These are phyloP conservation scores for Backusella luteola DNA, from an alignment of 192 early-diverging fungal genomes.

Conservation along the genomic window DNA sequence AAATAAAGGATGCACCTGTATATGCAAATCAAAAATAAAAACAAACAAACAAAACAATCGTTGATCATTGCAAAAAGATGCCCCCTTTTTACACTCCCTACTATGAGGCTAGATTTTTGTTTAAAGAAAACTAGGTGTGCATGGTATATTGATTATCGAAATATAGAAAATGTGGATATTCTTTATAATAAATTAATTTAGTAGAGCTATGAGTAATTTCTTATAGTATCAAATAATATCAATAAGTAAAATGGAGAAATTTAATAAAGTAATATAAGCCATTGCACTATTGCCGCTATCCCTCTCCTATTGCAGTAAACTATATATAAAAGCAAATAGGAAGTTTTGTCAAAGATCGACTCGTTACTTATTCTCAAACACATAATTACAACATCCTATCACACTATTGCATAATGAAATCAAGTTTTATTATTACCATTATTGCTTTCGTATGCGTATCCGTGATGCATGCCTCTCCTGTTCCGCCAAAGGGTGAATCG, in stretches of 20 bases:
- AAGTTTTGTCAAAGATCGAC: neutral
- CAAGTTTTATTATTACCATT: neutral
- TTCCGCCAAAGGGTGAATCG: conserved; percentile 2
- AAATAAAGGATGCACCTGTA: neutral
- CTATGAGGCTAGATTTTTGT: neutral
- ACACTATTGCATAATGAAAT: neutral
- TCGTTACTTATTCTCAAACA: neutral
- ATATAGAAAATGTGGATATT: neutral
- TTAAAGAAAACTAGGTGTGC: neutral
- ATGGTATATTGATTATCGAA: neutral
- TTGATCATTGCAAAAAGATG: neutral
- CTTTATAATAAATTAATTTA: neutral
- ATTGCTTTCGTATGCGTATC: neutral
- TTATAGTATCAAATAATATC: neutral
- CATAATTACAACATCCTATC: neutral
- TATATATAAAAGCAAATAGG: neutral
- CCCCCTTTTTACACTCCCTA: neutral
- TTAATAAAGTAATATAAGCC: neutral
- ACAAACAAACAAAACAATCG: neutral
- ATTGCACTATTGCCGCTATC: neutral
- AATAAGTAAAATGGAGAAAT: neutral
- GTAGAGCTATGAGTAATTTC: neutral
- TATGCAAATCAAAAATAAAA: neutral
- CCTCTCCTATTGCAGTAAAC: neutral
- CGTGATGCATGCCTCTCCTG: neutral